Base-by-base conservation (phyloP, 306 rosid species). In the Nissolia schottii region DNA sequence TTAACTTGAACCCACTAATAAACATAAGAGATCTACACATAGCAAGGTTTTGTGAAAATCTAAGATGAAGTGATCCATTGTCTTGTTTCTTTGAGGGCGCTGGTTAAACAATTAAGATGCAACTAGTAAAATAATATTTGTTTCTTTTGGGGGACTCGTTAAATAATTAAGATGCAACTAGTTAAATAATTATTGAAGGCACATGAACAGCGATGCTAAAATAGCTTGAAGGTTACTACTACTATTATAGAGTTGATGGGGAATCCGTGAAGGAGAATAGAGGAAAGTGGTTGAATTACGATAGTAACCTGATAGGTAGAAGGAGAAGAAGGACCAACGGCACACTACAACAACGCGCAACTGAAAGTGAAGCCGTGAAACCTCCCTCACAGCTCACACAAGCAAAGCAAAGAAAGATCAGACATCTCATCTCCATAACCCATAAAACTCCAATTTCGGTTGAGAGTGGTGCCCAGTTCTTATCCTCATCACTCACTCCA, bases 401-500 rank as follows among this genome's bases (percentile, higher is more conserved):
- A 37, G 43, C 43, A 37, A 37, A 37, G 13, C 13, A 37, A 3
- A 37, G n/a, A n/a, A n/a, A n/a, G n/a, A n/a, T n/a, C n/a, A n/a
- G 43, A 37, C 43, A 9, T 37, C 43, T 11, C 13, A 37, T 37
- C 43, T 37, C 9, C 38, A 6, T 7, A 13, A 16, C 48, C 4
- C 16, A n/a, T n/a, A 41, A 34, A 35, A 7, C 58, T 7, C 15
- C 4, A 43, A 40, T 53, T 73, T 7, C 55, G 45, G 77, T 79
- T 79, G 79, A 73, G 77, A 49, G 41, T 73, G 87, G 83, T 83
- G 41, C 43, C 63, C 10, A 51, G 88, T 85, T 83, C 61, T 83
- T 76, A 78, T 85, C 89, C 70, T 5, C 59, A 31, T n/a, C n/a
- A n/a, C n/a, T n/a, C 18, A 14, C 16, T 16, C 0, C 46, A 10